phyloP scores from a whole-genome alignment of 169 alveolate genomes.

The Plasmodium blacklocki region DNA sequence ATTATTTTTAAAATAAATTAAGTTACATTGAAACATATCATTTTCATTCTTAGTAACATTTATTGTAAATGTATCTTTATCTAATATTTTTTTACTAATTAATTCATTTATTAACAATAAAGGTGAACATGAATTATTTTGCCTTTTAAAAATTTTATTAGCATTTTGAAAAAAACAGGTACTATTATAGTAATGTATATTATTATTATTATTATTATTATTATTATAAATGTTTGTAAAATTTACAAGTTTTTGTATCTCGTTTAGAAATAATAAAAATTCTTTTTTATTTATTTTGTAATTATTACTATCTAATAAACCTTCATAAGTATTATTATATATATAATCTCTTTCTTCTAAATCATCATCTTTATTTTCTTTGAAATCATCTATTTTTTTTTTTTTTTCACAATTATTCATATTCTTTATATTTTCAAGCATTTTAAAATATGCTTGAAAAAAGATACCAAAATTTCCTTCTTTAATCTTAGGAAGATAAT shows the following conservation, averaged over 20 bases:
- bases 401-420: background rate
- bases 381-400: too few species aligned
- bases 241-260: slow-evolving; percentile 17
- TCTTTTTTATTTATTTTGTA: slow-evolving; percentile 11
- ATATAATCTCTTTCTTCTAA: background rate
- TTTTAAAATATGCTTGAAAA: slow-evolving; percentile 78
- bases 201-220: background rate
- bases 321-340: background rate
- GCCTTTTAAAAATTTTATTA: background rate
- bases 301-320: slow-evolving; percentile 22
- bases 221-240: slow-evolving; percentile 21
- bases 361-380: too few species aligned
- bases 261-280: slow-evolving; percentile 35
- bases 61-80: slow-evolving; percentile 13
- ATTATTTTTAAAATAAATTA: slow-evolving; percentile 28
- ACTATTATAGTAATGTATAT: background rate
- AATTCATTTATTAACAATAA: slow-evolving; percentile 46
- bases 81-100: slow-evolving; percentile 24
- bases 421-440: slow-evolving; percentile 20
- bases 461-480: slow-evolving; percentile 78
- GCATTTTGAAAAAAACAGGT: background rate
- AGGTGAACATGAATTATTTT: slow-evolving; percentile 10
- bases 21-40: slow-evolving; percentile 23
- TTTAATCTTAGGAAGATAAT: slow-evolving; percentile 79
- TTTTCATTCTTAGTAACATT: slow-evolving; percentile 4